phyloP scores from a whole-genome alignment of 148 eudicot genomes.

The Rhododendron mucronatum region DNA sequence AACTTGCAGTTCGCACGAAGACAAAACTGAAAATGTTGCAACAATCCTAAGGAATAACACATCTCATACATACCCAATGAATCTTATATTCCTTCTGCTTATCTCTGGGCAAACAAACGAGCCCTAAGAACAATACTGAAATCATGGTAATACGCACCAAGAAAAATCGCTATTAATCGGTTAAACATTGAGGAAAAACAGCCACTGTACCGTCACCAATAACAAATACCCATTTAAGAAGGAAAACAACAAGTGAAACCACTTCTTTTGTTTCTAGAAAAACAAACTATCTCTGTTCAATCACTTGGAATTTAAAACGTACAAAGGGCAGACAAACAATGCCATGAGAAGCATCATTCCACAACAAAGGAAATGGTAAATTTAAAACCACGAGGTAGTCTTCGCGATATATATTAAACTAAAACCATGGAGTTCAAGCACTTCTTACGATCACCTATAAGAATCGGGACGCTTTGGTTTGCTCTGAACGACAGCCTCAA shows the following conservation, averaged over 20 bases:
- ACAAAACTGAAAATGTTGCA: background rate
- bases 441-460: conserved; percentile 37
- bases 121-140: background rate
- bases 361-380: background rate
- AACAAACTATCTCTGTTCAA: background rate
- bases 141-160: background rate
- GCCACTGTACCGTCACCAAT: background rate
- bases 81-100: background rate
- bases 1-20: background rate
- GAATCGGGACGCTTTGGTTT: conserved; percentile 83
- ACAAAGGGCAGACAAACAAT: background rate
- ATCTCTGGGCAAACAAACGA: background rate
- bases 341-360: background rate
- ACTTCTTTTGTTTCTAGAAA: background rate
- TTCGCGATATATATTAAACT: background rate
- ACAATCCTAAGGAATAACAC: background rate
- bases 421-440: background rate
- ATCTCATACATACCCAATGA: background rate
- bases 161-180: background rate
- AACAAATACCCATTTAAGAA: background rate
- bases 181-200: background rate
- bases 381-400: background rate
- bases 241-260: background rate
- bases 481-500: conserved; percentile 77
- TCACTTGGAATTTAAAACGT: background rate